These are phyloP conservation scores for Microcera coccophila DNA, from an alignment of 2,329 filamentous ascomycete species.

Conservation along the genomic window DNA sequence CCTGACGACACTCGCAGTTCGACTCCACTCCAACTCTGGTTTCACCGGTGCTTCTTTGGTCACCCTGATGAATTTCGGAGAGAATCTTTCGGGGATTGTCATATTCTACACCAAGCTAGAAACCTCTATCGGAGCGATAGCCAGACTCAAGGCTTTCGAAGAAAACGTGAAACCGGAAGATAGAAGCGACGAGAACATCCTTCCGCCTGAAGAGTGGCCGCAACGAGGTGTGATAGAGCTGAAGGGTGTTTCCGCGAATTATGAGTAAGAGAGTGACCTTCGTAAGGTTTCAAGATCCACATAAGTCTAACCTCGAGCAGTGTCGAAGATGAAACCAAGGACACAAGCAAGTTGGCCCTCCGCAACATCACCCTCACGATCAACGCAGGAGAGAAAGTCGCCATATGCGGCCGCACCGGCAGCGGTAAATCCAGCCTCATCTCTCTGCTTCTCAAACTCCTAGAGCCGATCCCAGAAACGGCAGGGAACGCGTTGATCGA, in stretches of 20 bases:
- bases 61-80: slow-evolving; percentile 36
- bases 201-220: slow-evolving; percentile 6
- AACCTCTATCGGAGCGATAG: slow-evolving; percentile 28
- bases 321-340: no score
- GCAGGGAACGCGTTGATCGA: slow-evolving; percentile 39
- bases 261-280: slow-evolving; percentile 4
- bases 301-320: no score
- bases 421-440: slow-evolving; percentile 43
- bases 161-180: slow-evolving; percentile 2
- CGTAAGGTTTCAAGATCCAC: not conserved
- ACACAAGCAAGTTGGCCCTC: slow-evolving; percentile 3
- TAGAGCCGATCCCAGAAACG: slow-evolving; percentile 31
- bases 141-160: slow-evolving; percentile 15
- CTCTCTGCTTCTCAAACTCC: slow-evolving; percentile 36
- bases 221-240: slow-evolving; percentile 4
- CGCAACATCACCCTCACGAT: slow-evolving; percentile 12
- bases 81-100: slow-evolving; percentile 29
- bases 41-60: slow-evolving; percentile 38
- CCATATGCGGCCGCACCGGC: slow-evolving; percentile 22
- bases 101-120: slow-evolving; percentile 32
- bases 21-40: slow-evolving; percentile 31
- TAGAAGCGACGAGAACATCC: not conserved
- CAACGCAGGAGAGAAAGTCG: slow-evolving; percentile 19
- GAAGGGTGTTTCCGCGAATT: slow-evolving; percentile 7
- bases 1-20: slow-evolving; percentile 44